Conservation (phyloP, 108 stramenopile genomes). For the Nitzschia putrida region DNA sequence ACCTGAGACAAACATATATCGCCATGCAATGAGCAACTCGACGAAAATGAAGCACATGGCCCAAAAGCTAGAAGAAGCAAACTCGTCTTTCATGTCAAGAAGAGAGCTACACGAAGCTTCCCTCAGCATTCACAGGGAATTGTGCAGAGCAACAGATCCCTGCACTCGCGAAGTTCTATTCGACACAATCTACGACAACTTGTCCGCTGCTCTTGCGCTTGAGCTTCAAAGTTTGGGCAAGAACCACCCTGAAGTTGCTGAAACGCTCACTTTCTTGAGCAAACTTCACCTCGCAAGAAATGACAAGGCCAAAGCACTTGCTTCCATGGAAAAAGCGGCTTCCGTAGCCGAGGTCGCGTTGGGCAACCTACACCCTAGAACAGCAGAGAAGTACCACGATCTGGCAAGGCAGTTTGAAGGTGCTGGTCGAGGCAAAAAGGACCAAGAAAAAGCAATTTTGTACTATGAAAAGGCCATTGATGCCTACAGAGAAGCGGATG, state of each 20-base stretch:
- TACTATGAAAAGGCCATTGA: conserved; percentile 36
- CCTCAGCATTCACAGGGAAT: conserved; percentile 21
- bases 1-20: not conserved
- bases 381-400: conserved; percentile 30
- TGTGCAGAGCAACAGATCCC: conserved; percentile 10
- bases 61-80: conserved; percentile 24
- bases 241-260: conserved; percentile 47
- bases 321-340: conserved; percentile 28
- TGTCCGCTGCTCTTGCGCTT: conserved; percentile 28
- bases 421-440: conserved; percentile 5
- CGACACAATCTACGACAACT: conserved; percentile 25
- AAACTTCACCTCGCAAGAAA: conserved; percentile 23
- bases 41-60: conserved; percentile 29
- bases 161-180: conserved; percentile 18
- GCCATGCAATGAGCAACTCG: conserved; percentile 1
- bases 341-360: conserved; percentile 26
- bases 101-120: conserved; percentile 31
- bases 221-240: conserved; percentile 35
- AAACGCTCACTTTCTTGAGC: conserved; percentile 26
- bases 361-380: conserved; percentile 39
- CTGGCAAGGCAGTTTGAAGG: conserved; percentile 28
- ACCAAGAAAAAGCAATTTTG: conserved; percentile 21
- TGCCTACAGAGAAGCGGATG: conserved; percentile 18
- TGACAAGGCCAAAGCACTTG: conserved; percentile 22
- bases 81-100: conserved; percentile 20